Evolutionary conservation across 352 stramenopile genomes (phyloP).

Genomic region (Pythium biforme): DNA sequence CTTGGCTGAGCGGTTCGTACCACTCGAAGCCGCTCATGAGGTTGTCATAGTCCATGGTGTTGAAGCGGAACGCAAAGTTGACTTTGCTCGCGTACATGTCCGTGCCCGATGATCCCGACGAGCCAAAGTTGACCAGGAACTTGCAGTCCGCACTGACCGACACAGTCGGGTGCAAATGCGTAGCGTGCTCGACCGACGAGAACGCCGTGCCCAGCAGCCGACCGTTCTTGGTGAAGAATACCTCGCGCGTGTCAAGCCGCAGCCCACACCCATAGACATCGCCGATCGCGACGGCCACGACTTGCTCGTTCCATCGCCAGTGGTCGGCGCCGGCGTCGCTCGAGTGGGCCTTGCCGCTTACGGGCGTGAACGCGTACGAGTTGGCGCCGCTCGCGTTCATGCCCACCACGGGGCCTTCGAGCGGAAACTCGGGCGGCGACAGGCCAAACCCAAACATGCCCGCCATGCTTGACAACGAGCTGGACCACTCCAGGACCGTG

Average conservation of each 20-base stretch:
- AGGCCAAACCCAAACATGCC: conserved; percentile 58
- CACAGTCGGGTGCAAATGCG: conserved; percentile 70
- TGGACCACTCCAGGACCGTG: conserved; percentile 64
- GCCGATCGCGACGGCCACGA: conserved; percentile 40
- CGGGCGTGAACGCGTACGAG: conserved; percentile 67
- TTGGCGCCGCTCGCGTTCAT: conserved; percentile 36
- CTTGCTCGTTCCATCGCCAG: conserved; percentile 70
- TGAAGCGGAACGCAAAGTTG: conserved; percentile 80
- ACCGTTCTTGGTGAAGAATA: conserved; percentile 88
- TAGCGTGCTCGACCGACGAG: conserved; percentile 51
- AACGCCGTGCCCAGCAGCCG: conserved; percentile 77
- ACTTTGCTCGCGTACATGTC: conserved; percentile 32
- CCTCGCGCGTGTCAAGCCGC: conserved; percentile 73
- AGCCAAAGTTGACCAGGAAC: conserved; percentile 72
- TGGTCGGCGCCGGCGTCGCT: conserved; percentile 53
- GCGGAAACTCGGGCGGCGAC: conserved; percentile 60
- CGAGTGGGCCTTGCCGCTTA: conserved; percentile 67
- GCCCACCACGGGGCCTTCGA: conserved; percentile 66
- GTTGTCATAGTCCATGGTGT: conserved; percentile 82
- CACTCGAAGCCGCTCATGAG: conserved; percentile 86
- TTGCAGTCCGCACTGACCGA: conserved; percentile 76
- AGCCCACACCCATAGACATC: conserved; percentile 81
- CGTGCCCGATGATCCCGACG: conserved; percentile 28
- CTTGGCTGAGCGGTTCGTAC: conserved; percentile 84
- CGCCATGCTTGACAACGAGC: neutral